Conservation (phyloP, 192 early-diverging fungal genomes). For the Coemansia sp. region DNA sequence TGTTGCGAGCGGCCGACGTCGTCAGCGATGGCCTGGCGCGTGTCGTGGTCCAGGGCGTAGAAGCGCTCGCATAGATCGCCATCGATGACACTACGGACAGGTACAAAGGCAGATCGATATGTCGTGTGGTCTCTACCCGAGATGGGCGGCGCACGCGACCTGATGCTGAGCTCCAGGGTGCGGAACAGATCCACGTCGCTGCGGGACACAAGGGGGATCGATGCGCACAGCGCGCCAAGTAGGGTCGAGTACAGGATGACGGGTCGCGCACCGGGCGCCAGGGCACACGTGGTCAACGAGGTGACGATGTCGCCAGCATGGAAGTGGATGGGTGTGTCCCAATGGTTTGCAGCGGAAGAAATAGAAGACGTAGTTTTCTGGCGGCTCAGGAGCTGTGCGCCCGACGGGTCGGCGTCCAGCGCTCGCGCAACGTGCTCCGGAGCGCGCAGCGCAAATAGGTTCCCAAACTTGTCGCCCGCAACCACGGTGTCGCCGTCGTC, state of each 20-base stretch:
- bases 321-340: slow-evolving; percentile 73
- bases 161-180: slow-evolving; percentile 86
- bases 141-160: slow-evolving; percentile 73
- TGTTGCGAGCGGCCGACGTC: slow-evolving; percentile 79
- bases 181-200: slow-evolving; percentile 89
- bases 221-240: slow-evolving; percentile 78
- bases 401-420: slow-evolving; percentile 87
- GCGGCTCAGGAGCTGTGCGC: slow-evolving; percentile 52
- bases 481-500: slow-evolving; percentile 92
- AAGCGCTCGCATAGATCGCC: slow-evolving; percentile 94
- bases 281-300: slow-evolving; percentile 69
- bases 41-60: slow-evolving; percentile 9
- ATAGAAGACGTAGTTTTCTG: no score
- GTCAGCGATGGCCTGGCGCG: slow-evolving; percentile 66
- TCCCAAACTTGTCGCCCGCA: slow-evolving; percentile 97
- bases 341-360: slow-evolving; percentile 55
- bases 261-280: slow-evolving; percentile 86
- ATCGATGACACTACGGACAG: slow-evolving; percentile 75
- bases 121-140: slow-evolving; percentile 86
- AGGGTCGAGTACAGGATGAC: slow-evolving; percentile 86
- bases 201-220: slow-evolving; percentile 62
- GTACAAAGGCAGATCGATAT: slow-evolving; percentile 78
- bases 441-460: slow-evolving; percentile 78
- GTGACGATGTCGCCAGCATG: slow-evolving; percentile 88
- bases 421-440: slow-evolving; percentile 64